Evolutionary conservation across 2,329 filamentous ascomycete species (phyloP), one percentile per base, ranked within the genome.

Genomic region (Gaeumannomyces sp.): DNA sequence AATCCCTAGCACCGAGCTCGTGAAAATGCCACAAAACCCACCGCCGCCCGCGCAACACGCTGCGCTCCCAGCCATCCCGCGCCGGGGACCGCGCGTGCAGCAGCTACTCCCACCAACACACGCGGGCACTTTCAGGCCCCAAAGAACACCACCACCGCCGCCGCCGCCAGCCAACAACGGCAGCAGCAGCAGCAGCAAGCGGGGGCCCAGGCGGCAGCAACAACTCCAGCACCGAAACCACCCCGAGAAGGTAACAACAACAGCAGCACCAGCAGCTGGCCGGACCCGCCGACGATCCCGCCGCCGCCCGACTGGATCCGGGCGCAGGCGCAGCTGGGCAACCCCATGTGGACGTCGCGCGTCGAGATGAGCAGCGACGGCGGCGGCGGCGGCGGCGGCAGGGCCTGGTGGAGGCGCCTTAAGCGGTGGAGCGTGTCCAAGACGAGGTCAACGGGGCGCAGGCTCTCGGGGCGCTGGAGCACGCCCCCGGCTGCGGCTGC

Each of bases 291-390:
- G 13, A 29, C n/a, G 56, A 50, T 58, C 62, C 62, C 62, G 22
- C 62, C 62, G 25, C 62, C 62, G 27, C 57, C 62, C 14, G 62
- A 64, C 56, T 64, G 62, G 62, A 64, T 64, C 62, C 56, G 62
- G n/a, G 31, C 25, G 57, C 62, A 64, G 62, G 62, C 62, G 7
- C 31, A 22, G 33, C 33, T 59, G 25, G 62, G 62, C 3, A 64
- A 64, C 62, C 62, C 56, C 25, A 59, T 31, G n/a, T 64, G 62
- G 62, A 50, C 35, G n/a, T 50, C 33, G 50, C 29, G 31, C 57
- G 29, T 59, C 59, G 28, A 31, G 27, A 31, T 31, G 22, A 25
- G 57, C 57, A 59, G 4, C 25, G 57, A 59, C 57, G 28, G 19
- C 25, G 57, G 19, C 11, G 2, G 2, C 57, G 25, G 27, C 6